Evolutionary conservation across 371 early-diverging fungal genomes (phyloP).

Genomic region (Chytridiales sp.): DNA sequence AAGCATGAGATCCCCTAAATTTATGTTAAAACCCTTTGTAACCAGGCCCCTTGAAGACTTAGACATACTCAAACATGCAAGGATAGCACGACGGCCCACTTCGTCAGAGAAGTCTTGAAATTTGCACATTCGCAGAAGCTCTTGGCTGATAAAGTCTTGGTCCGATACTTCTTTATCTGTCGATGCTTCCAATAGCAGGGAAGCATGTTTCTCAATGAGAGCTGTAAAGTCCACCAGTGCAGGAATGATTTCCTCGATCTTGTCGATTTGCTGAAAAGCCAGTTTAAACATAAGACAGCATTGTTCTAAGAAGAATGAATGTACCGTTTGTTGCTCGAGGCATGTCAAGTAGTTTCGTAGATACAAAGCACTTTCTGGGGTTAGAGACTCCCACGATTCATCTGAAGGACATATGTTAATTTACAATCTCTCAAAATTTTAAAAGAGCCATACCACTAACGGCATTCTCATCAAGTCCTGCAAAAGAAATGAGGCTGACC

Average conservation of each 20-base stretch:
- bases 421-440: too few species aligned
- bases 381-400: too few species aligned
- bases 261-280: constrained; percentile 15
- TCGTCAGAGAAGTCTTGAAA: constrained; percentile 21
- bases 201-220: neutral
- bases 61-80: constrained; percentile 8
- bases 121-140: constrained; percentile 9
- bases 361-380: too few species aligned
- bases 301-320: too few species aligned
- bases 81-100: constrained; percentile 9
- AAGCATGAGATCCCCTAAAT: constrained; percentile 9
- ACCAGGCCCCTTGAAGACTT: neutral
- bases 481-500: too few species aligned
- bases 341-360: too few species aligned
- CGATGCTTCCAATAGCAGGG: neutral
- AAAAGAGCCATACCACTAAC: too few species aligned
- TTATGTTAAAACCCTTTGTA: neutral
- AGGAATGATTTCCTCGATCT: constrained; percentile 16
- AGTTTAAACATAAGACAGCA: too few species aligned
- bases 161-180: neutral
- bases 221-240: constrained; percentile 4
- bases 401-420: too few species aligned
- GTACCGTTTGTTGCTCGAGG: too few species aligned
- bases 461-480: too few species aligned
- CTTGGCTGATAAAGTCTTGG: constrained; percentile 7